Evolutionary conservation across 306 rosid genomes (phyloP), one percentile per base, ranked within the genome.

Genomic region (Prosopis cineraria): DNA sequence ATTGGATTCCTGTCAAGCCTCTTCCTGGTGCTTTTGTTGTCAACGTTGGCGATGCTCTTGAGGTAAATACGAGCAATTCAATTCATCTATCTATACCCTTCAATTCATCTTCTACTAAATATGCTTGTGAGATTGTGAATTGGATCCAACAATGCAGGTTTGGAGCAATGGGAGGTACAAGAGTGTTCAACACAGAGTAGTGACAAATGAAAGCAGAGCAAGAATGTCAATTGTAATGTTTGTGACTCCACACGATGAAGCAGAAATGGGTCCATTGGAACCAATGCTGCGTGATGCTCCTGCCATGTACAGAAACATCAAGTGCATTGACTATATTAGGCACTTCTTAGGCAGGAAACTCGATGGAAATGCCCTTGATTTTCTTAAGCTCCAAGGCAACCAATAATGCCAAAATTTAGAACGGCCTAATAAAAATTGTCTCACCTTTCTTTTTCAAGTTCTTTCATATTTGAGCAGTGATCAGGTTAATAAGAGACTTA

Each of bases 11-110:
- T 4, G 71, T 39, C 50, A 66, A 66, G 20, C 71, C 50, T 4
- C 50, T 66, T 12, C 71, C 71, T 12, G 71, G 71, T 66, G 71
- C 71, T n/a, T 39, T 66, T 39, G 71, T 66, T 20, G 71, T 66
- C 4, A 66, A 36, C 6, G 31, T 66, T 12, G 50, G 71, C 1
- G 71, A 66, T 14, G 14, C 71, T n/a, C 17, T 65, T 0, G 50
- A 66, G 84, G 87, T 75, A 75, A n/a, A n/a, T n/a, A 22, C n/a
- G 3, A 0, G 8, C 41, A 41, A 4, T 41, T 41, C 2, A 8
- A 41, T 8, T 44, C n/a, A 44, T 44, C 19, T 41, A 12, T 44
- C 4, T 41, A 11, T 2, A 41, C 2, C 3, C 45, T 41, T 9
- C 12, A 41, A 7, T 3, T 41, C 45, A 0, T 3, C 2, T 7